Base-by-base conservation (phyloP, 2,329 filamentous ascomycete genomes). In the Neophaeococcomyces mojaviensis region DNA sequence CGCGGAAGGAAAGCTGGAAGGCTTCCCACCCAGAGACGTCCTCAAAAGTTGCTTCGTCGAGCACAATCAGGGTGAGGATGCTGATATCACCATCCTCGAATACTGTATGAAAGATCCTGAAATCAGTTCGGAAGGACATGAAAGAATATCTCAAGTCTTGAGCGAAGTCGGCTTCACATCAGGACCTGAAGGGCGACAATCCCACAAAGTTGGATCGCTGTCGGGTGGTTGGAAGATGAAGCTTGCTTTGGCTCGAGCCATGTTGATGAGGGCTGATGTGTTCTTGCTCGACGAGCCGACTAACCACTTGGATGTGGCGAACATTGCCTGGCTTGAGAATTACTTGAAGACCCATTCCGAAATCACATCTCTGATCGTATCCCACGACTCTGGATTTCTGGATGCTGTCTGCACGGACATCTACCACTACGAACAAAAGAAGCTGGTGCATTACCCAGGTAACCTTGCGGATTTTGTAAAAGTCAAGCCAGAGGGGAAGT, bases 181-280 rank as follows among this genome's bases (percentile, higher is more conserved):
- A 51, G 90, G 90, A 2, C 88, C 88, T 0, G 86, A 92, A 55
- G 92, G 90, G 49, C 81, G 88, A 50, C 92, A 97, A 67, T 77
- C 82, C 4, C 81, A 96, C 64, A 86, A 84, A 59, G 92, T 98
- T 49, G 92, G 92, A 57, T 96, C 90, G 16, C 71, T 98, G 30
- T 97, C 92, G 35, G 92, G 92, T 69, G 92, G 92, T 64, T 98
- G 92, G 92, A 97, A 97, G 79, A 98, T 98, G 92, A 98, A 98
- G 81, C 73, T 98, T 51, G 92, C 92, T 55, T 71, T 98, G 66
- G 92, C 92, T 43, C 81, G 92, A 60, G 92, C 92, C 54, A 97
- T 98, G 89, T 77, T 98, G 60, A 86, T 92, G 76, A 86, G 83
- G 62, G 90, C 92, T n/a, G 92, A 98, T 64, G 89, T 98, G 41